Conservation (phyloP, 2,329 filamentous ascomycete genomes). For the Venturia oleaginea region DNA sequence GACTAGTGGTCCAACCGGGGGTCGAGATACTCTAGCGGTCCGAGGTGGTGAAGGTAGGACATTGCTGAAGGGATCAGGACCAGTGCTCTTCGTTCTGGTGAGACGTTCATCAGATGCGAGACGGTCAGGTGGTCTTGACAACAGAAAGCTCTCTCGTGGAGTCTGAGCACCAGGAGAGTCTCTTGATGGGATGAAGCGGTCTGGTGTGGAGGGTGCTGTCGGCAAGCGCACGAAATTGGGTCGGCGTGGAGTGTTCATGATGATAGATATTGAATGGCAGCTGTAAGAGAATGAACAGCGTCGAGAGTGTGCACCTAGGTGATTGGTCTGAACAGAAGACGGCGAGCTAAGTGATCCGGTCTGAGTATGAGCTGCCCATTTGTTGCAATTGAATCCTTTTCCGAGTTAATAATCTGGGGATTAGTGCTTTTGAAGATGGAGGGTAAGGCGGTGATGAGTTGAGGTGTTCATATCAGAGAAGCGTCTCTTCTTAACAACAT, state of each 20-base stretch:
- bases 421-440: constrained; percentile 1
- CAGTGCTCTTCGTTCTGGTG: constrained; percentile 33
- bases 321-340: constrained; percentile 5
- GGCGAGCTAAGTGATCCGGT: neutral
- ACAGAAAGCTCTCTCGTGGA: constrained; percentile 41
- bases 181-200: constrained; percentile 49
- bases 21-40: neutral
- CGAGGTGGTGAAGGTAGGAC: constrained; percentile 23
- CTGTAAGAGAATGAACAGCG: constrained; percentile 5
- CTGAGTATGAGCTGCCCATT: neutral
- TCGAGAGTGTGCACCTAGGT: neutral
- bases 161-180: constrained; percentile 27
- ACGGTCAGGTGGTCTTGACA: constrained; percentile 40
- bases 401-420: neutral
- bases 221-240: neutral
- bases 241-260: neutral
- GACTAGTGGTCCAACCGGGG: neutral
- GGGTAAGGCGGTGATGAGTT: neutral
- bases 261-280: neutral
- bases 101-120: constrained; percentile 40
- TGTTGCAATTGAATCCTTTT: neutral
- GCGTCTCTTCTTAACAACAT: neutral
- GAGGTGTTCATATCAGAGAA: neutral
- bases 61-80: constrained; percentile 46
- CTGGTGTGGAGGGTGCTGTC: constrained; percentile 31